Evolutionary conservation across 169 alveolate genomes (phyloP).

Genomic region (Eimeria zaria): DNA sequence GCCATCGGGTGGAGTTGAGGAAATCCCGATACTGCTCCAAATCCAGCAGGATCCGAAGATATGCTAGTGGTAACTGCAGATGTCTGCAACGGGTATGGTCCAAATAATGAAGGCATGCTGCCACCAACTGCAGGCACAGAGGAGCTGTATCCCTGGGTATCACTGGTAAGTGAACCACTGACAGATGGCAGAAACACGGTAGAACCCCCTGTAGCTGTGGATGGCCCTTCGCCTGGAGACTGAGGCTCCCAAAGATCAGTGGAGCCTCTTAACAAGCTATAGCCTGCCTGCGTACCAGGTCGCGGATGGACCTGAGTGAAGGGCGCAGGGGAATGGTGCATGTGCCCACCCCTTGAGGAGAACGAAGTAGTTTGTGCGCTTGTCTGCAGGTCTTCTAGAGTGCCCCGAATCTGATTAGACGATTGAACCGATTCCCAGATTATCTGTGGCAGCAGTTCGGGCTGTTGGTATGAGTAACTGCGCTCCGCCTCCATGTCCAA

Average conservation of each 20-base stretch:
- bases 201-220: background rate
- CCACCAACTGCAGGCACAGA: background rate
- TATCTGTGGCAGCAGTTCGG: background rate
- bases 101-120: background rate
- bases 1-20: background rate
- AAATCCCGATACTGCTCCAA: background rate
- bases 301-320: background rate
- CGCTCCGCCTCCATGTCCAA: background rate
- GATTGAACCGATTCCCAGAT: too few relatives aligned
- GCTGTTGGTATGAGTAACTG: background rate
- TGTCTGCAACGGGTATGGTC: background rate
- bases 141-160: background rate
- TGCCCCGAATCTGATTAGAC: too few relatives aligned
- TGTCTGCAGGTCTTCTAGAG: background rate
- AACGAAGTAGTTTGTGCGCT: background rate
- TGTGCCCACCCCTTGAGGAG: background rate
- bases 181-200: background rate
- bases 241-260: background rate
- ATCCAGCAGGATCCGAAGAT: too few relatives aligned
- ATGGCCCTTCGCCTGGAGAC: constrained; percentile 4
- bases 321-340: background rate
- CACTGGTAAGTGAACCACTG: background rate
- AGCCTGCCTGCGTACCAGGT: background rate
- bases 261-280: background rate
- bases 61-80: background rate